phyloP scores from a whole-genome alignment of 192 early-diverging fungal genomes.

The Gigaspora rosea region DNA sequence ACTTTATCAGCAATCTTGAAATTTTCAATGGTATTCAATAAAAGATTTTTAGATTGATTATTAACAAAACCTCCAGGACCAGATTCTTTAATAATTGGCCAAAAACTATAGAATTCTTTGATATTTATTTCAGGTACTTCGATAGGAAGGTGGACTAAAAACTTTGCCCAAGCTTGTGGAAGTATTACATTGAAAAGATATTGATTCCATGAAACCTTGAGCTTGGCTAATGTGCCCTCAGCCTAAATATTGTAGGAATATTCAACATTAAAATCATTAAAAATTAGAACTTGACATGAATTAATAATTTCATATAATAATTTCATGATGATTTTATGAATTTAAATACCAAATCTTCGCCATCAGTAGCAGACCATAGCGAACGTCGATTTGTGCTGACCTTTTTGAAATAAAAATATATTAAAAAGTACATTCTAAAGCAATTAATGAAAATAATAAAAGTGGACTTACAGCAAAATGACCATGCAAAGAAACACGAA shows the following conservation, averaged over 20 bases:
- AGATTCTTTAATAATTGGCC: neutral
- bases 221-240: neutral
- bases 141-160: neutral
- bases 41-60: neutral
- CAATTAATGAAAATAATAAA: no score
- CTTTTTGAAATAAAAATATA: neutral
- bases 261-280: neutral
- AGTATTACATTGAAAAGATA: neutral
- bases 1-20: neutral
- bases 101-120: neutral
- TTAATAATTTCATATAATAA: no score
- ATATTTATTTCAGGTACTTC: neutral
- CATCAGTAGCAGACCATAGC: neutral
- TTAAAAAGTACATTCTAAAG: no score
- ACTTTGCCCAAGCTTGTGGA: neutral
- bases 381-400: constrained; percentile 7
- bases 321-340: neutral
- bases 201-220: constrained; percentile 4
- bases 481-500: neutral
- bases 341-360: neutral
- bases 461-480: neutral
- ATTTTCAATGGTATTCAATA: neutral
- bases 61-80: neutral
- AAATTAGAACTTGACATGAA: neutral
- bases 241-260: neutral